A percentile compares a stretch with the other conserved stretches of the same genome.
Evolutionary conservation across 1,139 yeast genomes (phyloP).

Genomic region (Barnettozyma hawaiiensis): DNA sequence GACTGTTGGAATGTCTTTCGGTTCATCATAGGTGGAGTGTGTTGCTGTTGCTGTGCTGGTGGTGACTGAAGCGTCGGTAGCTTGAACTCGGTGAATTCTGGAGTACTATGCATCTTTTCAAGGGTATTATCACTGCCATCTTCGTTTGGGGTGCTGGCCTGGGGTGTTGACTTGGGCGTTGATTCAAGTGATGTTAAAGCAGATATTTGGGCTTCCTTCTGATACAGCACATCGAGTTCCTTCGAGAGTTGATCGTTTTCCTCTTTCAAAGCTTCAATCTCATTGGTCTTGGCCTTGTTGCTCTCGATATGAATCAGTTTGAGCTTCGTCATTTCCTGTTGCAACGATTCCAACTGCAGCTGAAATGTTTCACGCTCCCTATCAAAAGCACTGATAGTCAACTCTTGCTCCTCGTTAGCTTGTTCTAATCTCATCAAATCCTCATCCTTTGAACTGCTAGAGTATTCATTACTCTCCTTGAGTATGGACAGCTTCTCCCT

Average conservation of each 20-base stretch:
- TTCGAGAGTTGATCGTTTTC: constrained; percentile 12
- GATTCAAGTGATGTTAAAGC: constrained; percentile 14
- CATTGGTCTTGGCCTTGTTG: constrained; percentile 17
- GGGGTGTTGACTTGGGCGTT: constrained; percentile 5
- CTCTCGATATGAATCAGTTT: constrained; percentile 18
- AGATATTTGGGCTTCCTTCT: constrained; percentile 7
- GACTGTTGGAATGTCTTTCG: constrained; percentile 3
- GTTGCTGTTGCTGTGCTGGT: no score
- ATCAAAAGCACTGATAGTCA: not conserved
- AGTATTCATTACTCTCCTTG: constrained; percentile 4
- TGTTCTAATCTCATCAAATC: not conserved
- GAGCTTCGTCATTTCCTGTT: constrained; percentile 17
- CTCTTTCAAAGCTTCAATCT: constrained; percentile 16
- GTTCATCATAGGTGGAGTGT: constrained; percentile 1
- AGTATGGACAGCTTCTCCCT: constrained; percentile 6
- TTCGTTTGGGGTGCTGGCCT: constrained; percentile 2
- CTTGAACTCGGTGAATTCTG: constrained; percentile 1
- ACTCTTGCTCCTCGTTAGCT: not conserved
- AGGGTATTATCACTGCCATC: no score
- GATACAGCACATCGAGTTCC: constrained; percentile 12
- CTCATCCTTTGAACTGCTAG: not conserved
- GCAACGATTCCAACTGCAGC: constrained; percentile 9
- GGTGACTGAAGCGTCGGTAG: not conserved
- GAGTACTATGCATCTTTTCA: not conserved
- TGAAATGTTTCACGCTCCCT: constrained; percentile 8